These are phyloP conservation scores for Erigeron canadensis DNA, from an alignment of 129 eudicot genomes.

Conservation along the genomic window DNA sequence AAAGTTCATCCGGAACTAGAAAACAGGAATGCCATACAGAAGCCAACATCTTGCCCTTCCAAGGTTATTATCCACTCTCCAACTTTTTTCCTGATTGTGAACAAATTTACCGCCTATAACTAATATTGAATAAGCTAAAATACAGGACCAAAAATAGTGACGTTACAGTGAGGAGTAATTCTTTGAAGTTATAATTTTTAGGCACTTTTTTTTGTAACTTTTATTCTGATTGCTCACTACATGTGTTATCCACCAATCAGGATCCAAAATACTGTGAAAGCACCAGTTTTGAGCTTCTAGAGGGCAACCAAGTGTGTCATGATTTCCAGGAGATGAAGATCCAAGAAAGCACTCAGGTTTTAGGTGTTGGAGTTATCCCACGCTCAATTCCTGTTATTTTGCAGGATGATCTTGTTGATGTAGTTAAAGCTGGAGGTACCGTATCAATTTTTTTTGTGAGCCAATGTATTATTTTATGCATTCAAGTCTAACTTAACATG, in stretches of 20 bases:
- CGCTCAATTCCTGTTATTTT: constrained; percentile 88
- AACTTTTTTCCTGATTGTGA: constrained; percentile 7
- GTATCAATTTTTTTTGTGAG: not conserved
- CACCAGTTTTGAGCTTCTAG: constrained; percentile 72
- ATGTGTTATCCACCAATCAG: constrained; percentile 30
- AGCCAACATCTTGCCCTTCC: constrained; percentile 76
- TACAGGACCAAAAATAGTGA: constrained; percentile 12
- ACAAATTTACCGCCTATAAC: constrained; percentile 5
- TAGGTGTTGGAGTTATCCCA: constrained; percentile 96
- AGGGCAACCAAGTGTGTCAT: constrained; percentile 66
- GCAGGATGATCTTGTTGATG: constrained; percentile 94
- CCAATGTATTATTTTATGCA: not conserved
- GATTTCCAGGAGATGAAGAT: constrained; percentile 98
- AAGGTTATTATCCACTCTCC: constrained; percentile 48
- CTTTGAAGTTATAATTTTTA: constrained; percentile 2
- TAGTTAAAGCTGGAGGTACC: constrained; percentile 96
- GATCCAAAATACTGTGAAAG: constrained; percentile 64
- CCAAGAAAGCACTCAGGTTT: constrained; percentile 90
- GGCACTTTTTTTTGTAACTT: not conserved
- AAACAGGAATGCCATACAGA: constrained; percentile 63
- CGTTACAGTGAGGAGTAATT: constrained; percentile 6
- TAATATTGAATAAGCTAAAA: not conserved
- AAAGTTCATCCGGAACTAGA: constrained; percentile 93
- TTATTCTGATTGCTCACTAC: not conserved
- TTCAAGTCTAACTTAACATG: not conserved